A percentile compares a stretch with the other conserved stretches of the same genome.
Evolutionary conservation across 108 stramenopile genomes (phyloP).

Genomic region (Pseudonitzschia pungens): DNA sequence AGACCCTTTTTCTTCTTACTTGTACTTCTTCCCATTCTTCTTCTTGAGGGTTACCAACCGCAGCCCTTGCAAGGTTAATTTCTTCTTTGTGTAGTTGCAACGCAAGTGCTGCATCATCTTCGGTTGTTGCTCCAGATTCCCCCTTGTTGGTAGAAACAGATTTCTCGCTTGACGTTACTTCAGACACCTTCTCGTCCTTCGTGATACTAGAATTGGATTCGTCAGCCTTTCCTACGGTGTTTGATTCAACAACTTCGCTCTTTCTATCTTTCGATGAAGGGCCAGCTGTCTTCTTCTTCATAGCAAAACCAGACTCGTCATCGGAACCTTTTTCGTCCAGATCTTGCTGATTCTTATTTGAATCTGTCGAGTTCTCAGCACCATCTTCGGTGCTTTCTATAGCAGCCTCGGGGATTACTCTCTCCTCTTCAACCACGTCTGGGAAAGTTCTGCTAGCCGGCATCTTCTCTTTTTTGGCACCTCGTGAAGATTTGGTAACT

Average conservation of each 20-base stretch:
- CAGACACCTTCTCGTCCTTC: constrained; percentile 12
- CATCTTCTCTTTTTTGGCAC: neutral
- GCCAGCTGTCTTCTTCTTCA: constrained; percentile 12
- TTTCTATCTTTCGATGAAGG: neutral
- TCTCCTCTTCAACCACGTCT: neutral
- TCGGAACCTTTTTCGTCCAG: neutral
- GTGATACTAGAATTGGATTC: neutral
- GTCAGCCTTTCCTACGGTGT: neutral
- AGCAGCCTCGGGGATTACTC: neutral
- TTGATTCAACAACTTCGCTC: neutral
- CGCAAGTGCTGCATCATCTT: constrained; percentile 32
- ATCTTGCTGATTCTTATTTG: neutral
- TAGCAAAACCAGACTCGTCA: neutral
- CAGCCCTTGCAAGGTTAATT: constrained; percentile 18
- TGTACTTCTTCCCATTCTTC: constrained; percentile 34
- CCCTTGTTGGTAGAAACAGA: neutral
- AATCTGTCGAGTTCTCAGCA: neutral
- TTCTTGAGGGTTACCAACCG: neutral
- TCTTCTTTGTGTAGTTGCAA: constrained; percentile 30
- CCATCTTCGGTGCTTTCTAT: neutral
- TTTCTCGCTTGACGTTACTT: constrained; percentile 1
- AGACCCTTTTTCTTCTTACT: constrained; percentile 19
- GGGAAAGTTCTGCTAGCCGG: neutral
- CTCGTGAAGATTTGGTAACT: constrained; percentile 19
- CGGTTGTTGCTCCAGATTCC: constrained; percentile 5